Base-by-base conservation (phyloP, 352 stramenopile species). In the Pythium myriotylum region DNA sequence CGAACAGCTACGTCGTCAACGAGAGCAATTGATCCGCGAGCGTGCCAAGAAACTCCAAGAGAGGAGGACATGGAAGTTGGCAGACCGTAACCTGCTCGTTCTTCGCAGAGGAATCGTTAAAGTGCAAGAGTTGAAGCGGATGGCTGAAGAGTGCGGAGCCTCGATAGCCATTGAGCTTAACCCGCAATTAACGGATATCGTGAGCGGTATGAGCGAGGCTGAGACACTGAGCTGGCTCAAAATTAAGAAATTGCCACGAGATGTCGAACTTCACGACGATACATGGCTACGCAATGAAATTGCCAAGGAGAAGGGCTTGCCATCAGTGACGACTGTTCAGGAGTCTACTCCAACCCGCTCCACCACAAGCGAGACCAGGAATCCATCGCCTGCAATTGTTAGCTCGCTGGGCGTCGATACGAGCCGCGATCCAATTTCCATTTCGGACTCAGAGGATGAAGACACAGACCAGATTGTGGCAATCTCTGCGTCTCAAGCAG, bases 111-210 rank as follows among this genome's bases (percentile, higher is more conserved):
- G 84, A 0, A 87, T 95, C 24, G 78, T 77, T 13, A 81, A 79
- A 2, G 87, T 76, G 26, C 82, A 92, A 57, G 80, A 89, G 0
- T 65, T 95, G 2, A 92, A 91, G 56, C 64, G 69, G 2, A 65
- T 74, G 19, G 86, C 86, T 0, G 66, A 89, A 39, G 64, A 67
- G 17, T 91, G 76, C 49, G 83, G 79, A 29, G 81, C 81, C 14
- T 84, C 67, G 6, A 61, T 95, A 41, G 83, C 80, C 40, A 92
- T 95, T 32, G 84, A 95, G 56, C 72, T 95, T 0, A 90, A 85
- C 43, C 73, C 82, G 2, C 78, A 89, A 53, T 64, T 88, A 27
- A 95, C 84, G 0, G 86, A 95, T 49, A 82, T 95, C 47, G 78
- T 95, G 33, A 91, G 81, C 52, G 79, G 69, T 0, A 87, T 92